Evolutionary conservation across 1,139 yeast genomes (phyloP).

Genomic region (Scheffersomyces cryptocercus): DNA sequence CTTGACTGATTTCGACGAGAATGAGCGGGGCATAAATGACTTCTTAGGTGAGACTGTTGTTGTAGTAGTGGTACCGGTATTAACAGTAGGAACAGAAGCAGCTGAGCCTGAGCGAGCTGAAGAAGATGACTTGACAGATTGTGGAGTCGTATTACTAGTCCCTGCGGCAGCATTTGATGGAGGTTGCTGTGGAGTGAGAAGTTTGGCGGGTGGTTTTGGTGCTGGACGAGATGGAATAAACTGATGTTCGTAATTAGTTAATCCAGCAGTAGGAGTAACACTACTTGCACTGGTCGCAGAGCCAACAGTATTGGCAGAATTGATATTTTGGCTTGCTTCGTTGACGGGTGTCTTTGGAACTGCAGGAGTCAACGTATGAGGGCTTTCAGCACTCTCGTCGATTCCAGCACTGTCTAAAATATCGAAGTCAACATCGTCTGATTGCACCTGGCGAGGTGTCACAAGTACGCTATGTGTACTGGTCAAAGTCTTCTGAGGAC

Average conservation of each 20-base stretch:
- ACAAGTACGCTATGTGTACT: neutral
- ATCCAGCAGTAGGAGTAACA: conserved; percentile 17
- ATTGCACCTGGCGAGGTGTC: neutral
- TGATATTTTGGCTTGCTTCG: no score
- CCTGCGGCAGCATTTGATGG: conserved; percentile 9
- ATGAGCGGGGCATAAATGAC: conserved; percentile 35
- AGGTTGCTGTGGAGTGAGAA: conserved; percentile 10
- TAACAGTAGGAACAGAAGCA: neutral
- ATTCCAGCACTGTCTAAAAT: neutral
- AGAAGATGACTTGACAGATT: no score
- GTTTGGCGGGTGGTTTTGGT: conserved; percentile 50
- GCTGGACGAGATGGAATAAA: conserved; percentile 71
- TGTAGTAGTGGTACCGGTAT: conserved; percentile 1
- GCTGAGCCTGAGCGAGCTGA: no score
- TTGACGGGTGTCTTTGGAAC: conserved; percentile 10
- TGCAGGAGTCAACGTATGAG: conserved; percentile 1
- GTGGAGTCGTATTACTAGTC: no score
- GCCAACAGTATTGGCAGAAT: no score
- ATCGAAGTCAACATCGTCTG: conserved; percentile 3
- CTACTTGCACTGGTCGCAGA: no score
- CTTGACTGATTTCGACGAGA: conserved; percentile 43
- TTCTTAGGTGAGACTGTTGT: conserved; percentile 14
- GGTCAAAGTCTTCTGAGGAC: neutral
- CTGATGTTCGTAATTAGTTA: conserved; percentile 34
- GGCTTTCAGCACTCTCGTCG: no score